phyloP scores from a whole-genome alignment of 345 rosid species.

The Trapa bicornis region DNA sequence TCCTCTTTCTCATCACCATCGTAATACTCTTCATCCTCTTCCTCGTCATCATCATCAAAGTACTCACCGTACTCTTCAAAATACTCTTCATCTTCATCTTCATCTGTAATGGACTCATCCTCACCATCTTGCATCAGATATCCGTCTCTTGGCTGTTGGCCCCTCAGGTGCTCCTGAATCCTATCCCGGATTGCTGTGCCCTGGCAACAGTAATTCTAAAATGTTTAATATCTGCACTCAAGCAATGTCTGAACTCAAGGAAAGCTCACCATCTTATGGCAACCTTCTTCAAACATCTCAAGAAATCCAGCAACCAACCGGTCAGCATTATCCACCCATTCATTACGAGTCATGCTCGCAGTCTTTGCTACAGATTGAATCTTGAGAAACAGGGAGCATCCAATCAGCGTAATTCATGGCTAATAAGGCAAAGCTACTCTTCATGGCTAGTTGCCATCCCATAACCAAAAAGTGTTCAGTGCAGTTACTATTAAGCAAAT shows the following conservation, averaged over 20 bases:
- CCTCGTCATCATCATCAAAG: slow-evolving; percentile 26
- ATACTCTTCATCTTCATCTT: slow-evolving; percentile 30
- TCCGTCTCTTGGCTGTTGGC: slow-evolving; percentile 22
- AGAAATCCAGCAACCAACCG: slow-evolving; percentile 95
- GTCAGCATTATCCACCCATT: slow-evolving; percentile 98
- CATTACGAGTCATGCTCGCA: slow-evolving; percentile 58
- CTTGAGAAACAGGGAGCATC: slow-evolving; percentile 16
- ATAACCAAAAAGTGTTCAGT: too few species aligned
- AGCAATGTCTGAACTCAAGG: too few species aligned
- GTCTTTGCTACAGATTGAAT: slow-evolving; percentile 69
- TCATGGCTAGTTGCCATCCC: too few species aligned
- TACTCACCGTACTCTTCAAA: slow-evolving; percentile 31
- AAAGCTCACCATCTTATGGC: slow-evolving; percentile 82
- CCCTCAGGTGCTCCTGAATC: slow-evolving; percentile 62
- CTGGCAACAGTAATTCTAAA: slow-evolving; percentile 18
- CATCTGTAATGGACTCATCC: slow-evolving; percentile 6
- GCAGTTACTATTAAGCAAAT: background rate
- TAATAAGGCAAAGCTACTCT: too few species aligned
- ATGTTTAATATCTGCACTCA: background rate
- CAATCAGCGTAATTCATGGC: too few species aligned
- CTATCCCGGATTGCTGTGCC: slow-evolving; percentile 79
- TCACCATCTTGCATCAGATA: slow-evolving; percentile 25
- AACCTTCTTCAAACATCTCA: slow-evolving; percentile 97
- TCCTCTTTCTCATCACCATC: slow-evolving; percentile 19
- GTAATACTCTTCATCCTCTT: slow-evolving; percentile 25